These are phyloP conservation scores for Skeletonema costatum DNA, from an alignment of 108 stramenopile species.

Conservation along the genomic window DNA sequence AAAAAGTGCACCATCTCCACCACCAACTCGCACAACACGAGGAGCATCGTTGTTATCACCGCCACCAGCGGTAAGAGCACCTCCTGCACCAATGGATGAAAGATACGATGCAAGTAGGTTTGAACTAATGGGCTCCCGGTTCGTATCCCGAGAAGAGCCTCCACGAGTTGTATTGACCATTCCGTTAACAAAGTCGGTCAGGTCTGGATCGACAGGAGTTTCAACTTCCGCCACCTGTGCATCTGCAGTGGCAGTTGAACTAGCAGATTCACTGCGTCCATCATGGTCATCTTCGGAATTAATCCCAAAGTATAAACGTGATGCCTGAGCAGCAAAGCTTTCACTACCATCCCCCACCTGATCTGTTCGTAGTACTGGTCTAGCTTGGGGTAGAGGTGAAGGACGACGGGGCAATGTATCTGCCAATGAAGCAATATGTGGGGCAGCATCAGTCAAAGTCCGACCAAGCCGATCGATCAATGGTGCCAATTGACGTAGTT, in stretches of 20 bases:
- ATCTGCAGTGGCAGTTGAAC: background rate
- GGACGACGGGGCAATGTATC: constrained; percentile 49
- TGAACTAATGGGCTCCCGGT: constrained; percentile 26
- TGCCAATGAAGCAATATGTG: constrained; percentile 80
- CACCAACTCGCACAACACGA: constrained; percentile 41
- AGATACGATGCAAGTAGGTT: constrained; percentile 42
- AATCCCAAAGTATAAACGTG: constrained; percentile 49
- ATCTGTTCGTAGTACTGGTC: background rate
- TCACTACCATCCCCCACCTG: constrained; percentile 20
- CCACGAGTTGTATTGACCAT: constrained; percentile 79
- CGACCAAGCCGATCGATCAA: constrained; percentile 87
- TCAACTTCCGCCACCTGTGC: constrained; percentile 15
- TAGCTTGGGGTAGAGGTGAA: background rate
- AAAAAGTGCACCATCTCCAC: background rate
- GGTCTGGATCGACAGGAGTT: constrained; percentile 61
- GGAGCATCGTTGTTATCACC: constrained; percentile 16
- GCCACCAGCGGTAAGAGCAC: background rate
- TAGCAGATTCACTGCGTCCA: background rate
- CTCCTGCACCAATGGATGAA: constrained; percentile 10
- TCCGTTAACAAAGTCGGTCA: constrained; percentile 78
- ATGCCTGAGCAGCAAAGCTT: constrained; percentile 39
- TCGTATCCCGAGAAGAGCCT: constrained; percentile 25
- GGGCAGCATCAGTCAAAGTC: constrained; percentile 80
- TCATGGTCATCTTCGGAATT: constrained; percentile 12
- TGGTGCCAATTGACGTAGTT: constrained; percentile 65